Base-by-base conservation (phyloP, 1,284 basidiomycete genomes). In the Wolfiporia cocos region DNA sequence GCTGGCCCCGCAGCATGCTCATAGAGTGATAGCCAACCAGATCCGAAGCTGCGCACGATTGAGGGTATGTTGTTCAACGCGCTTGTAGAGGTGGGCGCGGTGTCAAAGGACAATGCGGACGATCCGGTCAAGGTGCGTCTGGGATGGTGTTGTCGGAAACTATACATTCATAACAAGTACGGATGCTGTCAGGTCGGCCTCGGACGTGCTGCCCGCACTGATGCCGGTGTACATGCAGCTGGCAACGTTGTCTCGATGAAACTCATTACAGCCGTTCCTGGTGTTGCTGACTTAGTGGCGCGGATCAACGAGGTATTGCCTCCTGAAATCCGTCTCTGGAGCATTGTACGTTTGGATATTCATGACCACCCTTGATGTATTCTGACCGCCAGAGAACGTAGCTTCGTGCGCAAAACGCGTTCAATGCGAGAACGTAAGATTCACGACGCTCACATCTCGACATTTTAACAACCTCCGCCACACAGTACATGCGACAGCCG, bases 221-320 rank as follows among this genome's bases (percentile, higher is more conserved):
- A 99, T 62, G 89, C 94, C 1, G 96, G 96, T 15, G 96, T 99
- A 4, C 94, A 98, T 59, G 96, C 96, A 4, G 94, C 93, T 5
- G 91, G 94, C 10, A 99, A 99, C 60, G 71, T 92, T 21, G 82
- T 97, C 12, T 91, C 90, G 6, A 73, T 96, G 62, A 97, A 96
- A 64, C 74, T 95, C 69, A 96, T 96, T 55, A 74, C 81, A 18
- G 64, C 71, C 17, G 74, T 90, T 10, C 88, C 91, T 2, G 80
- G 79, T 12, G 73, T 88, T 2, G 68, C 73, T 21, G 81, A 86
- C 53, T 66, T 95, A 42, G 76, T 90, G 0, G 69, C 72, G n/a
- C 77, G 79, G 31, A 73, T 97, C 54, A 99, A 99, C 65, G 71
- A 80, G 36, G 78, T 92, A 54, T 71, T 99, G 10, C 95, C 96